Evolutionary conservation across 495 filamentous ascomycete species (phyloP).

Genomic region (Platismatia glauca): DNA sequence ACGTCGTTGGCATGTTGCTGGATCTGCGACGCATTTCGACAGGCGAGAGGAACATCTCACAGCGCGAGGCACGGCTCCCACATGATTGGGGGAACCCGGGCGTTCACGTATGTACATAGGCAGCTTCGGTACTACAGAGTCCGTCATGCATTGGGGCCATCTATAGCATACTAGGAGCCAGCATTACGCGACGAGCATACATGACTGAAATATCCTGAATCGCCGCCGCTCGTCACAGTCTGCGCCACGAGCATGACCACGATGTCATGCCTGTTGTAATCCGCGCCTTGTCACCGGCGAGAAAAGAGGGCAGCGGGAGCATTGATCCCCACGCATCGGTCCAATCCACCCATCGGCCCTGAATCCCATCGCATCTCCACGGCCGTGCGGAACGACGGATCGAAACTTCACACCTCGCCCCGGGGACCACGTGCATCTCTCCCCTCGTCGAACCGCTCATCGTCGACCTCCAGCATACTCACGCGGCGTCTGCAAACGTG

Average conservation of each 20-base stretch:
- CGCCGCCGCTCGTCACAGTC: background rate
- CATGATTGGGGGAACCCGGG: too few relatives aligned
- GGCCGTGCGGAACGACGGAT: background rate
- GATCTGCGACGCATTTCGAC: background rate
- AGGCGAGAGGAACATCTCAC: background rate
- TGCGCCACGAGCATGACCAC: slow-evolving; percentile 28
- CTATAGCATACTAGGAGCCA: too few relatives aligned
- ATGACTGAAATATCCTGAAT: background rate
- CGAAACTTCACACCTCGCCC: background rate
- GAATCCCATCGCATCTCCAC: background rate
- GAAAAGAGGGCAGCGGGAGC: slow-evolving; percentile 42
- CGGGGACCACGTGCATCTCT: background rate
- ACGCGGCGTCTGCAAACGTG: background rate
- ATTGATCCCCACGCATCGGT: slow-evolving; percentile 44
- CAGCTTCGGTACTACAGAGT: too few relatives aligned
- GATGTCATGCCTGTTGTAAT: slow-evolving; percentile 46
- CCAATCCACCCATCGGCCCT: slow-evolving; percentile 25
- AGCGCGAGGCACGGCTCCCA: too few relatives aligned
- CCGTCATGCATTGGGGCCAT: too few relatives aligned
- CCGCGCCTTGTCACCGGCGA: slow-evolving; percentile 39
- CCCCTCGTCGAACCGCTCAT: background rate
- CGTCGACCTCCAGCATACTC: background rate
- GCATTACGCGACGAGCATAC: too few relatives aligned
- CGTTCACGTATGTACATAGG: too few relatives aligned
- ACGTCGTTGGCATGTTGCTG: background rate